Conservation (phyloP, 108 stramenopile species). For the Conticribra guillardii region DNA sequence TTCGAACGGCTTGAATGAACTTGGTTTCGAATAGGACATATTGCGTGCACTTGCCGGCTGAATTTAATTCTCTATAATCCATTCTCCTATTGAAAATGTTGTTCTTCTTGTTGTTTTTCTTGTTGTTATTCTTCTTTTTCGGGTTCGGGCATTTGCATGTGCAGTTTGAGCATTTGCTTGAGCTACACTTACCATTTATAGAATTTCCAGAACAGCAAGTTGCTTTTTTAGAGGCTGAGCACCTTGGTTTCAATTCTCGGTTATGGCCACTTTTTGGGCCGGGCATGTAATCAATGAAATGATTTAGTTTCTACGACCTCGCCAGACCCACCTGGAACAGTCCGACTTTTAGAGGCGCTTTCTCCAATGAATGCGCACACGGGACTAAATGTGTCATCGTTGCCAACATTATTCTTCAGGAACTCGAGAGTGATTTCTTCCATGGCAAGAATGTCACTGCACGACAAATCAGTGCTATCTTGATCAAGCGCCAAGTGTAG, state of each 20-base stretch:
- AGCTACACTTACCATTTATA: not conserved
- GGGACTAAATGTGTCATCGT: not conserved
- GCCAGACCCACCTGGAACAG: not conserved
- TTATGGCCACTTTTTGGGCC: too few species aligned
- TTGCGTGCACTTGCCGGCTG: not conserved
- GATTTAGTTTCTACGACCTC: not conserved
- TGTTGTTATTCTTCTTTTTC: not conserved
- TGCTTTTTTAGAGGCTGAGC: too few species aligned
- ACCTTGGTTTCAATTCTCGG: too few species aligned
- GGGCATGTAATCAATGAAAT: slow-evolving; percentile 1
- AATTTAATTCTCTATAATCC: too few species aligned
- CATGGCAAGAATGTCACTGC: not conserved
- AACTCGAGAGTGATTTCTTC: slow-evolving; percentile 7
- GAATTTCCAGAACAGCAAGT: slow-evolving; percentile 5
- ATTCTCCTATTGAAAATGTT: not conserved
- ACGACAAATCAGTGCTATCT: not conserved
- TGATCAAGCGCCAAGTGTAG: not conserved
- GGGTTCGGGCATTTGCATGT: not conserved
- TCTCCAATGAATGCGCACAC: slow-evolving; percentile 1
- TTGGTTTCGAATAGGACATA: not conserved
- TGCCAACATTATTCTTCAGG: slow-evolving; percentile 8
- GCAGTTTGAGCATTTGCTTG: not conserved
- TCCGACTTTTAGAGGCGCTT: not conserved
- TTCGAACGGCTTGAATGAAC: not conserved
- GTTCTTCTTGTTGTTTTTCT: too few species aligned